A percentile compares a stretch with the other conserved stretches of the same genome.
phyloP scores from a whole-genome alignment of 2,329 filamentous ascomycete genomes.

The Pyrenophora graminea region DNA sequence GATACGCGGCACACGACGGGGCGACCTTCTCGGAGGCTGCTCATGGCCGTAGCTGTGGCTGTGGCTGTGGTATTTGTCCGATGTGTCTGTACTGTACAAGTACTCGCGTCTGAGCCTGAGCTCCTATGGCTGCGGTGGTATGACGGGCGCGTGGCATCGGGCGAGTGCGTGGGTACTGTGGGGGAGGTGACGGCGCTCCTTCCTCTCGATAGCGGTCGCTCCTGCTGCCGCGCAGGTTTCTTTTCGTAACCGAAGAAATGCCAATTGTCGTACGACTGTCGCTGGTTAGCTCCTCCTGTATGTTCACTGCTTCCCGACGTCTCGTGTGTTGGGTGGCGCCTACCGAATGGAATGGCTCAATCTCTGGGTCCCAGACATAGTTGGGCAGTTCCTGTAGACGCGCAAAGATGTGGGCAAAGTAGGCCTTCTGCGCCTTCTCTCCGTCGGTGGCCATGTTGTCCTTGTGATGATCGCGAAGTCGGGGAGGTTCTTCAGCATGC shows the following conservation, averaged over 20 bases:
- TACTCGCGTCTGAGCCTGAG: conserved; percentile 43
- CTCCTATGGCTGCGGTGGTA: conserved; percentile 37
- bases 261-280: conserved; percentile 85
- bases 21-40: conserved; percentile 45
- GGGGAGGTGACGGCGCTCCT: conserved; percentile 32
- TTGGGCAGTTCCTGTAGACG: conserved; percentile 46
- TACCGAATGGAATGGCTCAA: conserved; percentile 54
- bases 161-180: conserved; percentile 31
- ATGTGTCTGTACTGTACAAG: conserved; percentile 51
- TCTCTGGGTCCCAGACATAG: conserved; percentile 48
- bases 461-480: conserved; percentile 1
- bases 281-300: conserved; percentile 19
- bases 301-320: neutral
- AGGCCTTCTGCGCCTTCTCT: conserved; percentile 23
- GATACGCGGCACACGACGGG: conserved; percentile 82
- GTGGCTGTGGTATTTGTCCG: conserved; percentile 56
- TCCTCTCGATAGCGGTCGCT: conserved; percentile 31
- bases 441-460: conserved; percentile 24
- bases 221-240: conserved; percentile 9
- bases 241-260: conserved; percentile 52
- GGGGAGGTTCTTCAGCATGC: conserved; percentile 8
- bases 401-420: conserved; percentile 40
- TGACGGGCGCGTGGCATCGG: conserved; percentile 37
- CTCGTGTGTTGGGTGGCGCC: conserved; percentile 7
- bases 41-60: conserved; percentile 54